These are phyloP conservation scores for Ganoderma sinense DNA, from an alignment of 1,284 basidiomycete genomes.

Conservation along the genomic window DNA sequence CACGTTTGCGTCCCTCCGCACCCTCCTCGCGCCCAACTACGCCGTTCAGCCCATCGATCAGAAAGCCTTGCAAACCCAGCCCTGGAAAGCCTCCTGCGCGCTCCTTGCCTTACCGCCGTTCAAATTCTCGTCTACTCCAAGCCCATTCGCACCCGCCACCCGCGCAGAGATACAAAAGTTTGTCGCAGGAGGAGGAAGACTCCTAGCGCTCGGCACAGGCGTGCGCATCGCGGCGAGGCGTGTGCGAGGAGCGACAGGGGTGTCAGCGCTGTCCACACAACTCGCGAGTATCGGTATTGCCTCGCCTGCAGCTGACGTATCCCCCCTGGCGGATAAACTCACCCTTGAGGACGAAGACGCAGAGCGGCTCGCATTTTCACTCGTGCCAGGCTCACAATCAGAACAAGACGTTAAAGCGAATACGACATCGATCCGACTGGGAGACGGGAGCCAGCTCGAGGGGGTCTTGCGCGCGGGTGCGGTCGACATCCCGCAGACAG, in stretches of 20 bases:
- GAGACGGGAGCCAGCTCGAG: constrained; percentile 6
- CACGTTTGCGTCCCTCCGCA: constrained; percentile 61
- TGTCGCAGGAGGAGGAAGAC: constrained; percentile 70
- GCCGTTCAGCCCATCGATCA: constrained; percentile 75
- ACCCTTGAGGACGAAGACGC: constrained; percentile 20
- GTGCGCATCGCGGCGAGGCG: constrained; percentile 26
- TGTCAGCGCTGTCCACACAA: not conserved
- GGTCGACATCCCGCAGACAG: constrained; percentile 38
- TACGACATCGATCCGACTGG: not conserved
- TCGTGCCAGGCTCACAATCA: constrained; percentile 37
- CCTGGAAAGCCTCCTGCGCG: constrained; percentile 80
- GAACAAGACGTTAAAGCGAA: not conserved
- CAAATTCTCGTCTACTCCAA: constrained; percentile 46
- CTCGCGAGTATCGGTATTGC: not conserved
- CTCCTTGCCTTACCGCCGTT: constrained; percentile 81
- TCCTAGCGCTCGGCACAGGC: constrained; percentile 41
- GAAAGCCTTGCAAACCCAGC: constrained; percentile 66
- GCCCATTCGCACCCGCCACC: constrained; percentile 65
- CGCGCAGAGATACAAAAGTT: constrained; percentile 67
- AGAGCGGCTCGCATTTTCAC: constrained; percentile 24
- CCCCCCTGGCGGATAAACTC: constrained; percentile 1
- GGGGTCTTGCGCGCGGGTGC: constrained; percentile 38
- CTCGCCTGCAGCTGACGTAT: not conserved
- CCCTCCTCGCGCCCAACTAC: constrained; percentile 76
- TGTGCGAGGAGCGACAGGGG: not conserved